Evolutionary conservation across 305 asterid species (phyloP), one percentile per base, ranked within the genome.

Genomic region (Fraxinus baroniana): DNA sequence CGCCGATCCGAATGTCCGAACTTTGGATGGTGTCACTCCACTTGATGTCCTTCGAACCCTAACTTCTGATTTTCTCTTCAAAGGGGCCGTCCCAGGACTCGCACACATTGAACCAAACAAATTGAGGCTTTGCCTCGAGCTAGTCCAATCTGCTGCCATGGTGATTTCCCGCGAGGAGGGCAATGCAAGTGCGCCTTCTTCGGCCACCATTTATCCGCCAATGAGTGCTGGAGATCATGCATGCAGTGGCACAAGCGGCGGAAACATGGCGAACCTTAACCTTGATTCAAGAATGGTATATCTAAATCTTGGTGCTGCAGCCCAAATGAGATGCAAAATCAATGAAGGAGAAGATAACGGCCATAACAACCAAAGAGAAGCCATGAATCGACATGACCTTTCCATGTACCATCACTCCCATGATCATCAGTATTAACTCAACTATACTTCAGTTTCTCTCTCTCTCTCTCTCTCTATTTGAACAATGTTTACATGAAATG

Each of bases 81-180:
- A 95, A 37, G 98, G 99, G 3, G 99, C 98, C 0, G 93, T 94
- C 3, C 99, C 98, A 0, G 99, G 99, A 26, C 10, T 94, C n/a
- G 82, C 90, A 1, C 99, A 95, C 77, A 89, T 95, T 1, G 99
- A 95, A 86, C 99, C 98, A 9, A 95, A 95, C 76, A 95, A 95
- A 85, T 77, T 94, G 0, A 41, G 99, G 87, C 97, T 95, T 12
- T 95, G 99, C 9, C 89, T 95, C 0, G 99, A 95, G 86, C 93
- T 95, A 0, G 99, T 93, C 5, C 98, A 95, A 26, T 95, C 99
- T 0, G 99, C 99, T 0, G 98, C 97, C 0, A 84, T 92, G 93
- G 99, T 95, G 5, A 92, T 95, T 1, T 95, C 99, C 0, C 79
- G 99, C 17, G 99, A 95, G 83, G 98, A 95, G 55, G 98, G 97